phyloP scores from a whole-genome alignment of 768 basidiomycete species.

The Baorangia bicolor region DNA sequence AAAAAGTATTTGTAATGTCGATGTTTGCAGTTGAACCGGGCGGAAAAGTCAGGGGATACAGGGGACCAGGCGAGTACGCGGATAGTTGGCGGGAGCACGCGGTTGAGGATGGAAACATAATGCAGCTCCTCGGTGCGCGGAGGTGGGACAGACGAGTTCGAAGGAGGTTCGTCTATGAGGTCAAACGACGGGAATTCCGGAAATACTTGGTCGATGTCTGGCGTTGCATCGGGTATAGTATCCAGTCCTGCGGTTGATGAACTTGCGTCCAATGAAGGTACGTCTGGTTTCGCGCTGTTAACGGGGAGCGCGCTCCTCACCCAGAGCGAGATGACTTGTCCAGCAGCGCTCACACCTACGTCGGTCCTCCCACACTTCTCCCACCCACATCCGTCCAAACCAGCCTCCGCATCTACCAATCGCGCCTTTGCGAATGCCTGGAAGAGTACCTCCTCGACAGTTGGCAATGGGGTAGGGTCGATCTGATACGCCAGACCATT shows the following conservation, averaged over 20 bases:
- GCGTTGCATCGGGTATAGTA: background rate
- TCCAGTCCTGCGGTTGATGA: background rate
- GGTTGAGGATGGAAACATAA: conserved; percentile 81
- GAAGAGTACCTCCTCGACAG: conserved; percentile 87
- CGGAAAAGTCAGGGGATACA: conserved; percentile 73
- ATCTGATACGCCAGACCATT: conserved; percentile 85
- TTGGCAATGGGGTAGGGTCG: conserved; percentile 70
- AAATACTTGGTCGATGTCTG: conserved; percentile 6
- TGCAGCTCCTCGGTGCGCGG: conserved; percentile 54
- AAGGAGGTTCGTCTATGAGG: conserved; percentile 39
- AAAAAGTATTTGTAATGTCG: conserved; percentile 99
- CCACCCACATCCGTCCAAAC: conserved; percentile 87
- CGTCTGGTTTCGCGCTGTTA: background rate
- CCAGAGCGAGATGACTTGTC: conserved; percentile 92
- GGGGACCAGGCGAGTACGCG: conserved; percentile 95
- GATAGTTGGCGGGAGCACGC: conserved; percentile 84
- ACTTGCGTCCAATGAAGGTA: conserved; percentile 9
- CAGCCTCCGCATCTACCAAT: conserved; percentile 70
- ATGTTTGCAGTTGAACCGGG: conserved; percentile 81
- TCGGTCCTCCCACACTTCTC: conserved; percentile 93
- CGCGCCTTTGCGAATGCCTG: conserved; percentile 74
- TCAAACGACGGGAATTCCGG: conserved; percentile 29
- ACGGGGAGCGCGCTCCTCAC: conserved; percentile 65
- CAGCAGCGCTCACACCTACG: conserved; percentile 90
- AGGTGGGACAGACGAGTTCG: conserved; percentile 31